Evolutionary conservation across 2,329 filamentous ascomycete species (phyloP), one percentile per base, ranked within the genome.

Genomic region (Cladosporium sp.): DNA sequence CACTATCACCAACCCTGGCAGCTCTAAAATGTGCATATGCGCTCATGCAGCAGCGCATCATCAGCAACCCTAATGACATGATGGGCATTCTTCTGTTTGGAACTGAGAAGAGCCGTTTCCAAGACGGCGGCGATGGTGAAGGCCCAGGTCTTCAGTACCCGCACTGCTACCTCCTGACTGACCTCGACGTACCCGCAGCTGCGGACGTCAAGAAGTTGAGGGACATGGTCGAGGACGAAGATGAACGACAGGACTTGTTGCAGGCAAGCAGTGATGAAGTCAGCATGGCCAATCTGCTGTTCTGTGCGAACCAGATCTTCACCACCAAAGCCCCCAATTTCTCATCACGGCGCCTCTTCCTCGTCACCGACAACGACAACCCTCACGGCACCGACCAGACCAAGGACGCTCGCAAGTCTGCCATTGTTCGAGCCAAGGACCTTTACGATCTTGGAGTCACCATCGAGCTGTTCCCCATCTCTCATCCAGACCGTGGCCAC

Each of bases 11-110:
- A 4, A 84, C 92, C 0, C 85, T 90, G 62, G 93, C 94, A 18
- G 93, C 95, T 4, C 80, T 99, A 59, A 97, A 97, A 83, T 97
- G 92, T 73, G 95, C 94, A 66, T 96, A 96, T 74, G 88, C 92
- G 74, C 84, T 99, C 63, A 97, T 99, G 92, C 92, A 98, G 80
- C 94, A 98, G 80, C 92, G 95, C 72, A 98, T 99, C 78, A 98
- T 99, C 73, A 94, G 94, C 3, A 94, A 93, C 68, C 95, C 95
- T 1, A 93, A 90, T 74, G 95, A 99, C 68, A 96, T 97, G 92
- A 97, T 99, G 86, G 93, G 94, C 1, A 90, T 99, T 30, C 78
- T 99, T 44, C 83, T 99, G 0, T 99, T 96, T 76, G 93, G 93
- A 10, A 99, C 95, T 0, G 84, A 96, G 74, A 87, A 92, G 78